Base-by-base conservation (phyloP, 345 rosid genomes). In the Salix purpurea region DNA sequence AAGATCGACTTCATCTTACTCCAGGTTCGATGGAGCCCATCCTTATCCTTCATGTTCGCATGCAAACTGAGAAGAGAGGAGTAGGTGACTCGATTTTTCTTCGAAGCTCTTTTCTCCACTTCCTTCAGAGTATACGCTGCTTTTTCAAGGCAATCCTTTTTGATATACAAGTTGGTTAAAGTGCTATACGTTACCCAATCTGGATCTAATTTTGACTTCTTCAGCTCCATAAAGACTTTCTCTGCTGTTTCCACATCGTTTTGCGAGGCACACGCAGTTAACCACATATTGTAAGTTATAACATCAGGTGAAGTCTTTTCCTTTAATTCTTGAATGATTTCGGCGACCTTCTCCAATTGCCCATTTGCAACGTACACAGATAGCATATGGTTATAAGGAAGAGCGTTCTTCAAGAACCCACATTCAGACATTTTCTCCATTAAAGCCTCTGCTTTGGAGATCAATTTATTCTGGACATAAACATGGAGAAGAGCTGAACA, bases 181-280 rank as follows among this genome's bases (percentile, higher is more conserved):
- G 87, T 83, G 21, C 98, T 91, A 69, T 81, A 93, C 14, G 94
- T 93, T 67, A 91, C 88, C 98, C 99, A 96, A 68, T 92, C 97
- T 0, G 99, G 97, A 66, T 81, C 81, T 39, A 90, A 56, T 72
- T 86, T 89, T 5, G 86, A 84, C 75, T 86, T 85, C 84, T 89
- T 92, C 72, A 87, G 84, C 77, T 86, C 89, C 72, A 83, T 82
- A 75, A 88, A 87, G 79, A 87, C 85, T 76, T 83, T 84, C n/a
- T 89, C 93, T 11, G 92, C 97, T 67, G 83, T 79, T 70, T 86
- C 94, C 2, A 86, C 84, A 46, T 92, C 89, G 70, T 80, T 84
- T 54, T 82, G 85, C 9, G 83, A 77, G 73, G 88, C 89, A 78
- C 93, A 90, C 0, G 84, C 88, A 30, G 92, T 81, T 64, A 96